phyloP scores from a whole-genome alignment of 202 grass and related monocot genomes.

The Musa balbisiana region DNA sequence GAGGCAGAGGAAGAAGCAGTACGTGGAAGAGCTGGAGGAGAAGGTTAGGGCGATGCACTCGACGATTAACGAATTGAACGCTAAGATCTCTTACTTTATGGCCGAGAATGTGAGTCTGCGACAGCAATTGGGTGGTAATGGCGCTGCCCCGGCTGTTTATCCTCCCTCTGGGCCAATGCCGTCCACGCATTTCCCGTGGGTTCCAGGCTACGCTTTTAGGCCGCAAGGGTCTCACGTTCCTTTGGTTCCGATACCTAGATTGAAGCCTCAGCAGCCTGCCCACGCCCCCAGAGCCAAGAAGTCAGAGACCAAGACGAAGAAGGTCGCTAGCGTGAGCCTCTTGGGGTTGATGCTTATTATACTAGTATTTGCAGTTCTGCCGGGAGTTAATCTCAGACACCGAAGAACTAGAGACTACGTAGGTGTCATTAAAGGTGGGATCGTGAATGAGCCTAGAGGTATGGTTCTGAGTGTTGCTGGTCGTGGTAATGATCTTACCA shows the following conservation, averaged over 20 bases:
- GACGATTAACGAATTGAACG: slow-evolving; percentile 74
- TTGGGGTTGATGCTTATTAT: slow-evolving; percentile 62
- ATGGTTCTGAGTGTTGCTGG: slow-evolving; percentile 42
- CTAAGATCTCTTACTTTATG: slow-evolving; percentile 63
- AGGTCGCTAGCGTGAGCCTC: slow-evolving; percentile 83
- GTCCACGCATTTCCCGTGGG: slow-evolving; percentile 62
- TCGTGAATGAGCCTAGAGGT: slow-evolving; percentile 31
- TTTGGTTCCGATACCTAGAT: slow-evolving; percentile 71
- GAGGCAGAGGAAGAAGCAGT: slow-evolving; percentile 85
- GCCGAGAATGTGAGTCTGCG: slow-evolving; percentile 65
- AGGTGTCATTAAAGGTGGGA: slow-evolving; percentile 9
- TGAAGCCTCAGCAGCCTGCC: slow-evolving; percentile 53
- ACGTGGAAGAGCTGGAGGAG: slow-evolving; percentile 88
- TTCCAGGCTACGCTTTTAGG: slow-evolving; percentile 65
- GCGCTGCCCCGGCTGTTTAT: slow-evolving; percentile 39
- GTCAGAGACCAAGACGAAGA: slow-evolving; percentile 63
- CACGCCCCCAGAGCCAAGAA: slow-evolving; percentile 47
- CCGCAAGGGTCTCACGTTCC: slow-evolving; percentile 63
- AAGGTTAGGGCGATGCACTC: slow-evolving; percentile 94
- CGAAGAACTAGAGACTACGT: slow-evolving; percentile 26
- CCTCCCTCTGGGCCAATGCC: slow-evolving; percentile 39
- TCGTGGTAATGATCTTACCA: slow-evolving; percentile 35
- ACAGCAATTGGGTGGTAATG: slow-evolving; percentile 43
- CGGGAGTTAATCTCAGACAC: slow-evolving; percentile 43
- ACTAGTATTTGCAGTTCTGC: slow-evolving; percentile 49